A percentile compares a stretch with the other conserved stretches of the same genome.
phyloP scores from a whole-genome alignment of 2,329 filamentous ascomycete genomes.

The Cordyceps farinosa region DNA sequence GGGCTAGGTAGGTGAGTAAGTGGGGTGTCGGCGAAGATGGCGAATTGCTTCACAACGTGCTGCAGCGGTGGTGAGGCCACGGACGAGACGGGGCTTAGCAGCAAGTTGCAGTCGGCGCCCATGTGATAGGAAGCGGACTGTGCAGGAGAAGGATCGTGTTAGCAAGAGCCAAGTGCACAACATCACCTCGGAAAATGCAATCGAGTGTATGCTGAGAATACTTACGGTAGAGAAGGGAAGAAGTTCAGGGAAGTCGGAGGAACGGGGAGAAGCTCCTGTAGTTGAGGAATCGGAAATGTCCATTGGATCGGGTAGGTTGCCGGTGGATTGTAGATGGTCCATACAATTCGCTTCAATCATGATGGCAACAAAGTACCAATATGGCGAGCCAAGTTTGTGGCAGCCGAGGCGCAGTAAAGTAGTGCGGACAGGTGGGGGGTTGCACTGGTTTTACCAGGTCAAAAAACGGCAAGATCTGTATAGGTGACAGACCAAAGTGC shows the following conservation, averaged over 20 bases:
- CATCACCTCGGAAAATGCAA: background rate
- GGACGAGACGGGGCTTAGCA: constrained; percentile 51
- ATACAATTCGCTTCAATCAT: constrained; percentile 10
- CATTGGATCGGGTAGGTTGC: background rate
- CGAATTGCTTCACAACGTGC: constrained; percentile 40
- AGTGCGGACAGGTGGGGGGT: background rate
- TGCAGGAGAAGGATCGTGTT: background rate
- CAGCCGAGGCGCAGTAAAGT: background rate
- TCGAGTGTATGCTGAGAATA: background rate
- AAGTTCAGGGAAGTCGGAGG: constrained; percentile 12
- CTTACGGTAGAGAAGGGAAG: constrained; percentile 11
- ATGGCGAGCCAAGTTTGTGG: background rate
- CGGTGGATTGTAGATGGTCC: background rate
- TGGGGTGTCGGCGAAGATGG: constrained; percentile 34
- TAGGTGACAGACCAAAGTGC: background rate
- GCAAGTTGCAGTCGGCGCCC: constrained; percentile 38
- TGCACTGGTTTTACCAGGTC: background rate
- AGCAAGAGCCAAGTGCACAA: constrained; percentile 4
- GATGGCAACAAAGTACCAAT: background rate
- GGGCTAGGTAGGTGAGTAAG: constrained; percentile 46
- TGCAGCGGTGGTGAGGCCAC: constrained; percentile 46
- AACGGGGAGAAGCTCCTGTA: background rate
- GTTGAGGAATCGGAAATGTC: constrained; percentile 2
- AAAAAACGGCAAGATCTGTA: background rate
- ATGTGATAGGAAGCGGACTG: constrained; percentile 32